Percentiles rank a stretch among this genome's conserved stretches.
These are phyloP conservation scores for Davidsoniella eucalypti DNA, from an alignment of 2,329 filamentous ascomycete species.

Conservation along the genomic window DNA sequence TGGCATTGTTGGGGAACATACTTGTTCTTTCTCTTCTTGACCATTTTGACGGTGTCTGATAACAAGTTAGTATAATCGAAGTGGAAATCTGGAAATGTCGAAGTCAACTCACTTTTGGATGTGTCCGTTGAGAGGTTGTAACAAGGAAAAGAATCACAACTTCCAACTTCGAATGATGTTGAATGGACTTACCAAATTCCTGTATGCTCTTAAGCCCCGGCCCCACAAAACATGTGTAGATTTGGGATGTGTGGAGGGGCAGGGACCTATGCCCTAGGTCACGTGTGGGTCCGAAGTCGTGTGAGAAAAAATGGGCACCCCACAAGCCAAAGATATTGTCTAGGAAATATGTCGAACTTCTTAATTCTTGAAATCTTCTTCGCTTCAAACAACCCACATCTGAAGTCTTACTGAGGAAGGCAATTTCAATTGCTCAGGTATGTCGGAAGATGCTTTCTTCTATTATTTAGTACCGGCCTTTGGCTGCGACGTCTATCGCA, in stretches of 20 bases:
- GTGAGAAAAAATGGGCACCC: conserved; percentile 11
- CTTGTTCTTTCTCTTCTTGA: conserved; percentile 60
- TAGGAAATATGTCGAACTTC: conserved; percentile 14
- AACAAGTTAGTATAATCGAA: conserved; percentile 19
- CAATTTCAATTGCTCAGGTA: conserved; percentile 48
- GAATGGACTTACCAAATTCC: conserved; percentile 3
- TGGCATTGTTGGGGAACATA: conserved; percentile 22
- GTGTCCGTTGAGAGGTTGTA: conserved; percentile 13
- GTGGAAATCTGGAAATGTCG: conserved; percentile 14
- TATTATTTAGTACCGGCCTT: conserved; percentile 3
- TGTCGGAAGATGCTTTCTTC: conserved; percentile 34
- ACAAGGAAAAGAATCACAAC: conserved; percentile 6
- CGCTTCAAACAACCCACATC: conserved; percentile 24
- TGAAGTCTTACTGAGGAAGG: conserved; percentile 46
- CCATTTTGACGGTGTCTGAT: conserved; percentile 46
- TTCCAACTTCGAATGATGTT: background rate
- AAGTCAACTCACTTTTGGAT: conserved; percentile 9
- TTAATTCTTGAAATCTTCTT: conserved; percentile 20
- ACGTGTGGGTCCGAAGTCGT: conserved; percentile 2
- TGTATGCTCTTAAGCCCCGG: conserved; percentile 2
- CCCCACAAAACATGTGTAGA: conserved; percentile 5
- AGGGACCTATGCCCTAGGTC: conserved; percentile 13
- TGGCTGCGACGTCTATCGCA: conserved; percentile 1
- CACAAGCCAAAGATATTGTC: no score
- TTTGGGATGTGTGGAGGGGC: conserved; percentile 11